Base-by-base conservation (phyloP, 306 rosid genomes). In the Rosa rugosa region DNA sequence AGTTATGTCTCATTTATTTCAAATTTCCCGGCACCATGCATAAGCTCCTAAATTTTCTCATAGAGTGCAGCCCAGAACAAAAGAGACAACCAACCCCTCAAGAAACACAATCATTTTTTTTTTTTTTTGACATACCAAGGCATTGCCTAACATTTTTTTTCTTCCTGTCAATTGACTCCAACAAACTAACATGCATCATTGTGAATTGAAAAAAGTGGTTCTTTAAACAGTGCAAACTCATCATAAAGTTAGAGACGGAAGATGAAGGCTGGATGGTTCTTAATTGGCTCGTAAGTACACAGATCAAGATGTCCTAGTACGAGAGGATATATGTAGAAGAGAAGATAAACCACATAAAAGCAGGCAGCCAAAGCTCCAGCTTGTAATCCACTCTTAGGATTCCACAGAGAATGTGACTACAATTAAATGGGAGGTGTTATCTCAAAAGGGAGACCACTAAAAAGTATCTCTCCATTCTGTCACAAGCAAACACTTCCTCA, bases 401-500 rank as follows among this genome's bases (percentile, higher is more conserved):
- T 18, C 3, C n/a, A 40, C 40, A 54, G 11, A 41, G 36, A 57
- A 42, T 22, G 14, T 12, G 50, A 56, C 31, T 20, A 54, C 22
- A 41, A 31, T 2, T 71, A 46, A 46, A 20, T 25, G 60, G n/a
- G 57, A 42, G 62, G 67, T 56, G 64, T 14, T 31, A 50, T n/a
- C 50, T 46, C 25, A 54, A 25, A 31, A 69, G 27, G 10, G 17
- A 38, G 22, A 76, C 63, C 22, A 6, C 5, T 36, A 27, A 42
- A 51, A 56, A 8, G 40, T 51, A 40, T 70, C 64, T 64, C 63
- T 54, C 57, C 76, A 60, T 49, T 49, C 49, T 20, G 75, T 46
- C 74, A 34, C 75, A 80, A 70, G 72, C 73, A 80, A 42, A 80
- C 36, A 59, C 68, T 82, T 51, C 72, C 69, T 62, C 49, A 69